A percentile compares a stretch with the other conserved stretches of the same genome.
Conservation (phyloP, 2,329 filamentous ascomycete species). For the Colletotrichum tropicale region DNA sequence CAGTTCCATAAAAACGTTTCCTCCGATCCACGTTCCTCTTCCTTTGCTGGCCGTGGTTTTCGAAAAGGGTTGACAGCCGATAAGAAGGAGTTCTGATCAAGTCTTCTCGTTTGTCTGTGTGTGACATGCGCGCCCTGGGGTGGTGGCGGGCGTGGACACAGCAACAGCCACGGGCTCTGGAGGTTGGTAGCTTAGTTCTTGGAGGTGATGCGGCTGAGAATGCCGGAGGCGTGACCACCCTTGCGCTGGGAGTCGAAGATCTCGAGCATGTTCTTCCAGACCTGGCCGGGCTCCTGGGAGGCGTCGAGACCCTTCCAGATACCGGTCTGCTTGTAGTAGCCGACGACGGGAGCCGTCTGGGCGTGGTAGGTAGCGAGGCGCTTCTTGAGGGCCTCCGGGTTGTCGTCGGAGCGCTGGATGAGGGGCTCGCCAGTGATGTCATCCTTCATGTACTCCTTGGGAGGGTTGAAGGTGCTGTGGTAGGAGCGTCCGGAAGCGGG, state of each 20-base stretch:
- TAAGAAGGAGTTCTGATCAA: background rate
- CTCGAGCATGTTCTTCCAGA: constrained; percentile 91
- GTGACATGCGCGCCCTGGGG: background rate
- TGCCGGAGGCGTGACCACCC: constrained; percentile 34
- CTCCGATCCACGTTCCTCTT: constrained; percentile 4
- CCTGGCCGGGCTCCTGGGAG: constrained; percentile 91
- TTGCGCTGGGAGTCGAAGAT: constrained; percentile 66
- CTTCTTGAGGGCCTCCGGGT: constrained; percentile 95
- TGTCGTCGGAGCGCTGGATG: constrained; percentile 96
- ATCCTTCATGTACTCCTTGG: constrained; percentile 92
- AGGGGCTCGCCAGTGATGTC: constrained; percentile 96
- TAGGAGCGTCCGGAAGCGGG: constrained; percentile 95
- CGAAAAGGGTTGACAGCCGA: background rate
- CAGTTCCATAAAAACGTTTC: constrained; percentile 13
- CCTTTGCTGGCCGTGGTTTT: background rate
- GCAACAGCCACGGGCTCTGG: background rate
- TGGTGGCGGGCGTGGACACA: background rate
- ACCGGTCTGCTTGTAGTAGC: constrained; percentile 96
- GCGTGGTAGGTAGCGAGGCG: constrained; percentile 90
- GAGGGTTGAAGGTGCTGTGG: constrained; percentile 99
- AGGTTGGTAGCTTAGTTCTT: constrained; percentile 29
- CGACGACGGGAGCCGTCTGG: constrained; percentile 90
- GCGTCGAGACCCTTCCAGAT: constrained; percentile 98
- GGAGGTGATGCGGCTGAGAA: constrained; percentile 41
- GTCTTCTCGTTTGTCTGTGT: background rate